Percentiles rank a stretch among this genome's conserved stretches.
These are phyloP conservation scores for Avena eriantha DNA, from an alignment of 176 grass and related monocot genomes.

Conservation along the genomic window DNA sequence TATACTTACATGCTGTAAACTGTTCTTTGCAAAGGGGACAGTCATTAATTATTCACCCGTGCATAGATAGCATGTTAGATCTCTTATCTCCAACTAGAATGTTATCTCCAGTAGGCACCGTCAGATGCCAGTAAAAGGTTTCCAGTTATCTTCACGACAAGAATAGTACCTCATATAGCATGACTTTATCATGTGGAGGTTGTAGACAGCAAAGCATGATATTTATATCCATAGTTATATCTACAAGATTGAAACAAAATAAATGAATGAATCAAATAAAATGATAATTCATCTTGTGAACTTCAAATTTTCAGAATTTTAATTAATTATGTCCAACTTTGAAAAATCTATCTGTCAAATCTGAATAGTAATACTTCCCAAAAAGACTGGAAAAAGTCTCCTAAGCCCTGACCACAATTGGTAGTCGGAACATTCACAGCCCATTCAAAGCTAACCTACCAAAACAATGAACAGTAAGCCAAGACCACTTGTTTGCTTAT, in stretches of 20 bases:
- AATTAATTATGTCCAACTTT: not conserved
- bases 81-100: conserved; percentile 2
- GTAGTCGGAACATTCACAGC: conserved; percentile 33
- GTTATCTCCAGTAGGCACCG: not conserved
- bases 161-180: conserved; percentile 5
- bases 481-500: conserved; percentile 34
- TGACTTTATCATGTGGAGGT: not conserved
- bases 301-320: not conserved
- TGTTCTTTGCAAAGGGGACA: not conserved
- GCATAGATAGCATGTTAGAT: not conserved
- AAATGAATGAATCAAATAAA: conserved; percentile 5
- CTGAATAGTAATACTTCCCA: not conserved
- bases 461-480: conserved; percentile 29
- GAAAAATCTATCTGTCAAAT: not conserved
- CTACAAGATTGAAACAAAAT: not conserved
- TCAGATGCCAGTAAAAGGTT: not conserved
- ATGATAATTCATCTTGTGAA: conserved; percentile 26
- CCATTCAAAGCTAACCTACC: conserved; percentile 40
- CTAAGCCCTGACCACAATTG: not conserved
- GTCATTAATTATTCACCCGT: not conserved
- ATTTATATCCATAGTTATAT: not conserved
- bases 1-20: not conserved
- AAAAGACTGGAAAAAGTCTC: conserved; percentile 4
- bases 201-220: conserved; percentile 2
- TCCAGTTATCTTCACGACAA: not conserved